Percentiles rank a stretch among this genome's conserved stretches.
These are phyloP conservation scores for Nevesoporus exiguus DNA, from an alignment of 768 basidiomycete species.

Conservation along the genomic window DNA sequence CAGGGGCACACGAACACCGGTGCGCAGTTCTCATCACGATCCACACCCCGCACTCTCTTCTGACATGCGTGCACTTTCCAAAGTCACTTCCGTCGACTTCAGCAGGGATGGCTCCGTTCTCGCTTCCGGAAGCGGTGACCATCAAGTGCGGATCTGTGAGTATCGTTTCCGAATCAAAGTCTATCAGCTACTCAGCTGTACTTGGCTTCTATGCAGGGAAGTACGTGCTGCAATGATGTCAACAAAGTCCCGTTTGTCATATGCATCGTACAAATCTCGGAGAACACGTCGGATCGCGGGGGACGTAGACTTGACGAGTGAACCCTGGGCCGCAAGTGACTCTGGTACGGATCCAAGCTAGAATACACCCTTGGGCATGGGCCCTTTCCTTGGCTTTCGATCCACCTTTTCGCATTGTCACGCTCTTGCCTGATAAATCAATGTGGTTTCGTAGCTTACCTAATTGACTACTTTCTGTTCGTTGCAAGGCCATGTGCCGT, in stretches of 20 bases:
- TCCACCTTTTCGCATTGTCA: neutral
- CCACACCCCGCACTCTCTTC: conserved; percentile 6
- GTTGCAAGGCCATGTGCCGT: neutral
- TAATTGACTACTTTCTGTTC: conserved; percentile 12
- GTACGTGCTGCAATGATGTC: conserved; percentile 25
- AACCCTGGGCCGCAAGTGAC: conserved; percentile 2
- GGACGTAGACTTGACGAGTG: conserved; percentile 2
- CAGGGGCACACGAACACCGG: conserved; percentile 35
- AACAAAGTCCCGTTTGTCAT: neutral
- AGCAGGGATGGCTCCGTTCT: conserved; percentile 29
- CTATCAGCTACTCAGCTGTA: conserved; percentile 12
- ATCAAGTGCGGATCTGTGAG: conserved; percentile 37
- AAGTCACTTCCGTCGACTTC: conserved; percentile 40
- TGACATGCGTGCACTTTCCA: conserved; percentile 8
- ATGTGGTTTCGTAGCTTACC: conserved; percentile 16
- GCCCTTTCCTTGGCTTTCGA: neutral
- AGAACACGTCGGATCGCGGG: conserved; percentile 6
- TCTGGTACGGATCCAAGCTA: neutral
- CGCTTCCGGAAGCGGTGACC: conserved; percentile 38
- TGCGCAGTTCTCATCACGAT: conserved; percentile 24
- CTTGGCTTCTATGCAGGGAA: conserved; percentile 23
- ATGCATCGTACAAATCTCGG: conserved; percentile 1
- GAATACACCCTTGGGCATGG: neutral
- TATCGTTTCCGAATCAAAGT: conserved; percentile 5
- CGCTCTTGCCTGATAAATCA: neutral